Conservation (phyloP, 2,329 filamentous ascomycete genomes). For the Mycogone perniciosa region DNA sequence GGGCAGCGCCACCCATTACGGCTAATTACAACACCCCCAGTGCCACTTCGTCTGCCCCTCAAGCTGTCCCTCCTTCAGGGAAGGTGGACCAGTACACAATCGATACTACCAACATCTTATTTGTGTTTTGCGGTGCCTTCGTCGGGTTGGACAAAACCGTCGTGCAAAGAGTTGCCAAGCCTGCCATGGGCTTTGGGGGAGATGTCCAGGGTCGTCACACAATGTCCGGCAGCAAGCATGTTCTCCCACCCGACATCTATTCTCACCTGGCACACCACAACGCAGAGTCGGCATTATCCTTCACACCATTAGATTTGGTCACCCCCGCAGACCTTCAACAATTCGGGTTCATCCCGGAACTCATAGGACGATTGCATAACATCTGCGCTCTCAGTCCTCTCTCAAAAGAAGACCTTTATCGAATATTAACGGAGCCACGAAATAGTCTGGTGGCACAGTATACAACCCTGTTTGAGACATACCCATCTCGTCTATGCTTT, state of each 20-base stretch:
- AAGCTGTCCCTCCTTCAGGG: constrained; percentile 39
- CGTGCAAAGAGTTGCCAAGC: constrained; percentile 76
- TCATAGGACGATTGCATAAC: constrained; percentile 93
- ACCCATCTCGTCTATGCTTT: constrained; percentile 74
- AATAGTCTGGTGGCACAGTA: constrained; percentile 88
- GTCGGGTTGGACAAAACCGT: constrained; percentile 85
- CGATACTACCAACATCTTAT: constrained; percentile 92
- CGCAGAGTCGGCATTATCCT: constrained; percentile 29
- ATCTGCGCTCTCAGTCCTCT: constrained; percentile 79
- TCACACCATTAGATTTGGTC: constrained; percentile 62
- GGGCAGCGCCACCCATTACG: constrained; percentile 46
- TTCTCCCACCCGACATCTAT: constrained; percentile 58
- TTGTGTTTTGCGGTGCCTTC: constrained; percentile 94
- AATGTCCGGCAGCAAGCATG: constrained; percentile 44
- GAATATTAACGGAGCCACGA: constrained; percentile 86
- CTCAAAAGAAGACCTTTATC: constrained; percentile 60
- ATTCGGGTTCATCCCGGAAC: constrained; percentile 88
- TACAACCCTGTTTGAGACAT: constrained; percentile 73
- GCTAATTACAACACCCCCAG: constrained; percentile 44
- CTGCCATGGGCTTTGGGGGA: constrained; percentile 86
- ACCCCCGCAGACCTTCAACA: constrained; percentile 71
- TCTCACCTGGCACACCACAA: constrained; percentile 51
- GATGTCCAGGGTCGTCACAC: constrained; percentile 58
- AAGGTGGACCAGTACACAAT: constrained; percentile 64
- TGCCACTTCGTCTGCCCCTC: constrained; percentile 38